phyloP scores from a whole-genome alignment of 176 grass and related monocot species.

The Phyllostachys edulis region DNA sequence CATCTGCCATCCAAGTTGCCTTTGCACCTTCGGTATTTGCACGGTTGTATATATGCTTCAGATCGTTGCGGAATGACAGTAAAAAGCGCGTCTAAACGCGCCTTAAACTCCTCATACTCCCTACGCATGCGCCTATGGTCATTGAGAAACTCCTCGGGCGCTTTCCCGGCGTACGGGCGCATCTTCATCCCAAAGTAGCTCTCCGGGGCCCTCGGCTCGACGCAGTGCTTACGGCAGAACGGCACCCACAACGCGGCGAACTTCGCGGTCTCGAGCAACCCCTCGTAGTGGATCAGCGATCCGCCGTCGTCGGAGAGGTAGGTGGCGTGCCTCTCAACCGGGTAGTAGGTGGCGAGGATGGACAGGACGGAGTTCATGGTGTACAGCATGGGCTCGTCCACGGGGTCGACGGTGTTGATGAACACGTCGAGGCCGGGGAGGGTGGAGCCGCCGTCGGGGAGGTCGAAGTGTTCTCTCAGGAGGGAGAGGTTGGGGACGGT shows the following conservation, averaged over 20 bases:
- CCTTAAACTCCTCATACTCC: conserved; percentile 11
- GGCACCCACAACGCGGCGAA: background rate
- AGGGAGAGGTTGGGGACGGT: background rate
- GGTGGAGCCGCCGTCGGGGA: background rate
- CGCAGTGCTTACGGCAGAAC: conserved; percentile 1
- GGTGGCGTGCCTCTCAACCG: background rate
- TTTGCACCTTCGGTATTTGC: background rate
- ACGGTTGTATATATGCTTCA: background rate
- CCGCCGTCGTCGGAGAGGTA: conserved; percentile 21
- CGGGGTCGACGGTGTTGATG: conserved; percentile 11
- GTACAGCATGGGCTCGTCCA: background rate
- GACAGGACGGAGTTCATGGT: conserved; percentile 15
- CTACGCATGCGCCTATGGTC: background rate
- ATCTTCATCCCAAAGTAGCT: background rate
- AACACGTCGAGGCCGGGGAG: conserved; percentile 18
- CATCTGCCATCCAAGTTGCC: conserved; percentile 9
- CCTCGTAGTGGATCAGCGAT: conserved; percentile 5
- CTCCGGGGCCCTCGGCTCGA: conserved; percentile 7
- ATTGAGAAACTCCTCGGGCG: background rate
- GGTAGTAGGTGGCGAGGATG: conserved; percentile 22
- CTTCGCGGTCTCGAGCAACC: background rate
- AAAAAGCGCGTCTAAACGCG: background rate
- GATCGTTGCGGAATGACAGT: background rate
- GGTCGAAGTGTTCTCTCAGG: background rate
- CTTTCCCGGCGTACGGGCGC: background rate